Evolutionary conservation across 2,329 filamentous ascomycete genomes (phyloP).

Genomic region (Pseudocercospora macadamiae): DNA sequence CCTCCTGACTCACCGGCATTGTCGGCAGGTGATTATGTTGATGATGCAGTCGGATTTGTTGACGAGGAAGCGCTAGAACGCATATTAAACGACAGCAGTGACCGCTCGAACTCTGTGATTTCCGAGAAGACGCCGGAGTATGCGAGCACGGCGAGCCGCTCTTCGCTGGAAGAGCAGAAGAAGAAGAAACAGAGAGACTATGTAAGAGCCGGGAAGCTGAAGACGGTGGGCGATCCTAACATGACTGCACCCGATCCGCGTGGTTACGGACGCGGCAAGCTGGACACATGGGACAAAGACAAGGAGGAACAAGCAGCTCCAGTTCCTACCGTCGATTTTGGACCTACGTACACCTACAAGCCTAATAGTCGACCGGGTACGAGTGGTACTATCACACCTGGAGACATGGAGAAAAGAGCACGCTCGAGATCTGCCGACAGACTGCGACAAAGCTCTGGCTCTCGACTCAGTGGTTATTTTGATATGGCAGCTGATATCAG

Average conservation of each 20-base stretch:
- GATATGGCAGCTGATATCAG: slow-evolving; percentile 24
- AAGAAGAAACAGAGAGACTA: slow-evolving; percentile 58
- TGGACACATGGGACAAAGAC: slow-evolving; percentile 41
- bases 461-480: slow-evolving; percentile 24
- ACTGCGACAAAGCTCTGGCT: slow-evolving; percentile 29
- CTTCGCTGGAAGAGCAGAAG: slow-evolving; percentile 46
- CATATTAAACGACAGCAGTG: slow-evolving; percentile 36
- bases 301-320: slow-evolving; percentile 49
- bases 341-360: slow-evolving; percentile 74
- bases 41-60: slow-evolving; percentile 39
- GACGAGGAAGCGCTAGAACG: slow-evolving; percentile 49
- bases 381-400: slow-evolving; percentile 54
- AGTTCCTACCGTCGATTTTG: slow-evolving; percentile 81
- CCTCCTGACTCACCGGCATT: slow-evolving; percentile 28
- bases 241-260: slow-evolving; percentile 42
- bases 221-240: slow-evolving; percentile 67
- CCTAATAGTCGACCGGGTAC: slow-evolving; percentile 59
- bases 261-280: slow-evolving; percentile 28
- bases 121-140: slow-evolving; percentile 71
- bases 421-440: slow-evolving; percentile 35
- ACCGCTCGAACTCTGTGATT: slow-evolving; percentile 22
- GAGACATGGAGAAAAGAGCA: slow-evolving; percentile 28
- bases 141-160: slow-evolving; percentile 63
- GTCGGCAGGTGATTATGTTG: slow-evolving; percentile 25
- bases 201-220: slow-evolving; percentile 77